Evolutionary conservation across 2,329 filamentous ascomycete genomes (phyloP), one percentile per base, ranked within the genome.

Genomic region (Cercospora zeina): DNA sequence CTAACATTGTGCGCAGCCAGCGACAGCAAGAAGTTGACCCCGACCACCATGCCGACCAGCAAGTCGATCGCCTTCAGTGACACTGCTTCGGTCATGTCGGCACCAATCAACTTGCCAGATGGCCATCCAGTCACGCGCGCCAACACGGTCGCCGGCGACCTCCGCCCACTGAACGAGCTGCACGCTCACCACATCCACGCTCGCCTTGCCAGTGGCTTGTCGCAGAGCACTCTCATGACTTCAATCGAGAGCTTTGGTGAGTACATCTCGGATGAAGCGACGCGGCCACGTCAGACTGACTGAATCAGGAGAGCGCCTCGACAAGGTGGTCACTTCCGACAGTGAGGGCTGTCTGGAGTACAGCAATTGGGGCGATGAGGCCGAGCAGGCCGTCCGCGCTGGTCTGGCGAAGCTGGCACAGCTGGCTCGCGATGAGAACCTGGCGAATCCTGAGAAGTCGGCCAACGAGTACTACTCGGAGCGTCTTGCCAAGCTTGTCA

Each of bases 371-470:
- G 66, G 65, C 3, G 63, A 68, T 2, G 64, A 72, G n/a, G 70
- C 74, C 5, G 69, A 73, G 51, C 70, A 73, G 13, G 71, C 73
- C 30, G 53, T 75, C 7, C 59, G 61, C 10, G 62, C 60, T 5
- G 70, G 61, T 10, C 61, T 76, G 10, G 62, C 67, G 47, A 73
- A 74, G 30, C 65, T 77, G 8, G 68, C 64, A 4, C 71, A 71
- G 62, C 63, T 74, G 6, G 75, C 75, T 2, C 54, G 65, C 7
- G 74, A 76, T 58, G 69, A 73, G 63, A 63, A 72, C 59, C 62
- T 67, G 55, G 60, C 63, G 8, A 68, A 75, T 14, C 62, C 65
- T 1, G 59, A 30, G 42, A 68, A 69, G 63, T 64, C 63, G 19
- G 65, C 69, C 11, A 63, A 70, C 53, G 27, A 73, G 34, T 69